Evolutionary conservation across 345 rosid species (phyloP).

Genomic region (Murraya paniculata): DNA sequence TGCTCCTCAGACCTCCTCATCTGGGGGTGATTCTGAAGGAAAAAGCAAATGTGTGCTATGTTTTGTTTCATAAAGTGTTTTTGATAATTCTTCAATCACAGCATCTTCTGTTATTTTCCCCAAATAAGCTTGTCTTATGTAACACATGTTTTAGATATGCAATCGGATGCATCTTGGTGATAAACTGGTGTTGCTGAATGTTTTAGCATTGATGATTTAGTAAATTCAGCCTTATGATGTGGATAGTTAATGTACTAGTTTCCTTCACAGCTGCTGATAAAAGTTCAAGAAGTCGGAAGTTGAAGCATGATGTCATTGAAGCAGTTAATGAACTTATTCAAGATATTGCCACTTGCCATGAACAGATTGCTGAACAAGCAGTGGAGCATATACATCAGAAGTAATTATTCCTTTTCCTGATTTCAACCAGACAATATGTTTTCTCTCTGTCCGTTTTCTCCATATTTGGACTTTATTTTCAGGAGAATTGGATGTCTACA

Average conservation of each 20-base stretch:
- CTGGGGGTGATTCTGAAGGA: constrained; percentile 99
- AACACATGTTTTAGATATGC: neutral
- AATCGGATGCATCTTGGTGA: neutral
- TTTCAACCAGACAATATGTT: constrained; percentile 1
- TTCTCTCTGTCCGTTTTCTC: neutral
- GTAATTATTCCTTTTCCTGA: constrained; percentile 38
- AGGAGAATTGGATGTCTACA: neutral
- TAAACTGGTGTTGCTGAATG: neutral
- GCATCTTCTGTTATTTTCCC: neutral
- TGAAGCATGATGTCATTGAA: constrained; percentile 98
- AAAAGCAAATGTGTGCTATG: constrained; percentile 70
- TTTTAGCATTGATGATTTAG: neutral
- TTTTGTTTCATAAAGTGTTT: constrained; percentile 2
- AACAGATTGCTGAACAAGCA: constrained; percentile 98
- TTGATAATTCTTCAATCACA: neutral
- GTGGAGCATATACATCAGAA: constrained; percentile 99
- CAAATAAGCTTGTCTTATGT: neutral
- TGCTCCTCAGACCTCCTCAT: constrained; percentile 71
- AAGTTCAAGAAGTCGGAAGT: constrained; percentile 78
- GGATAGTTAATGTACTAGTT: constrained; percentile 23
- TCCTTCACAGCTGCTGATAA: constrained; percentile 79
- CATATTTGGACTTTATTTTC: neutral
- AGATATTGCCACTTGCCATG: constrained; percentile 87
- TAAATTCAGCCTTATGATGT: neutral
- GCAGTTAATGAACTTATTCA: constrained; percentile 90